These are phyloP conservation scores for Sporothrix brasiliensis DNA, from an alignment of 2,329 filamentous ascomycete genomes.

Conservation along the genomic window DNA sequence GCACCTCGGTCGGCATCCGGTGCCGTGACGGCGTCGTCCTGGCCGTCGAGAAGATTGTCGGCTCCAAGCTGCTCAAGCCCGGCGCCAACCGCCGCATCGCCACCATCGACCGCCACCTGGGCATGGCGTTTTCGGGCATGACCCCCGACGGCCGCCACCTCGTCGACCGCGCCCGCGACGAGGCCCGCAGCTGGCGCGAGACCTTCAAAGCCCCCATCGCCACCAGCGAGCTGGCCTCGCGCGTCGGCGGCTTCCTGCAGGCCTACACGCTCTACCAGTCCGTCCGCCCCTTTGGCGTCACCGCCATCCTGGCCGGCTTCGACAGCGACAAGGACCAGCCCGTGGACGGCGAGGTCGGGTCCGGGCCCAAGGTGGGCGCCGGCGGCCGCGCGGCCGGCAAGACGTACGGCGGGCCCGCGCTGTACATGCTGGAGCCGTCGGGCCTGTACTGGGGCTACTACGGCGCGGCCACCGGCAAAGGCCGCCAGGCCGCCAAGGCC, in stretches of 20 bases:
- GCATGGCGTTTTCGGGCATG: constrained; percentile 90
- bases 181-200: constrained; percentile 86
- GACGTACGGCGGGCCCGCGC: constrained; percentile 82
- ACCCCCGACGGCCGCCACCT: constrained; percentile 95
- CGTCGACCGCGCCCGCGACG: constrained; percentile 88
- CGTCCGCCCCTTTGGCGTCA: constrained; percentile 95
- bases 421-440: constrained; percentile 99
- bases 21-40: constrained; percentile 97
- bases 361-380: constrained; percentile 74
- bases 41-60: constrained; percentile 93
- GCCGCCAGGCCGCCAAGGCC: constrained; percentile 93
- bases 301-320: constrained; percentile 89
- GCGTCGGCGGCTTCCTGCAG: constrained; percentile 95
- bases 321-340: constrained; percentile 83
- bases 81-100: constrained; percentile 97
- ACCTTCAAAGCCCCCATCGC: constrained; percentile 95
- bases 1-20: constrained; percentile 92
- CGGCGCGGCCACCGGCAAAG: constrained; percentile 95
- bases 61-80: constrained; percentile 92
- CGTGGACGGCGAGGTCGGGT: constrained; percentile 89
- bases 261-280: constrained; percentile 97
- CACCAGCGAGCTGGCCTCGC: constrained; percentile 81
- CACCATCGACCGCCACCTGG: constrained; percentile 89
- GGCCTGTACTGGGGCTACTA: constrained; percentile 99
- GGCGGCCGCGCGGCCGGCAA: constrained; percentile 77